phyloP scores from a whole-genome alignment of 805 yeast species.

The Candida railenensis region DNA sequence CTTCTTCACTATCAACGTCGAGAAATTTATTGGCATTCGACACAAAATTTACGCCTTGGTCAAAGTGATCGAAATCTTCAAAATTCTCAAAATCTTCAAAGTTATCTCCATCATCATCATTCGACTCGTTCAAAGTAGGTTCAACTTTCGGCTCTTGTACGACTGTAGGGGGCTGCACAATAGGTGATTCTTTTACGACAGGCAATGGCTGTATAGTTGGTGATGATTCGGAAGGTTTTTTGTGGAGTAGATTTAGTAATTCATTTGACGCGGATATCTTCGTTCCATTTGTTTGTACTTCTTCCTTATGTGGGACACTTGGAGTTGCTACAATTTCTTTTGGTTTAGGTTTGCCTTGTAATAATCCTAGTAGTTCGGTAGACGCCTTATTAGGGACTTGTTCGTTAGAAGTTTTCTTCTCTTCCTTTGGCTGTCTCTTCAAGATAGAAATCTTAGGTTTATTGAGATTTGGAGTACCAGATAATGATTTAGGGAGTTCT shows the following conservation, averaged over 20 bases:
- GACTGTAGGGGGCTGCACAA: too few relatives aligned
- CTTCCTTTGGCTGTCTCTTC: slow-evolving; percentile 18
- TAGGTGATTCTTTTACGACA: too few relatives aligned
- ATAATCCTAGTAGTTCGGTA: slow-evolving; percentile 16
- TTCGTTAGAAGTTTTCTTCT: not conserved
- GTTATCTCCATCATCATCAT: slow-evolving; percentile 15
- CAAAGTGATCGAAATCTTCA: slow-evolving; percentile 32
- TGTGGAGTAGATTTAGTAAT: not conserved
- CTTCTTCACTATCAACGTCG: slow-evolving; percentile 34
- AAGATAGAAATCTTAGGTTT: slow-evolving; percentile 26
- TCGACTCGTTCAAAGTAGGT: too few relatives aligned
- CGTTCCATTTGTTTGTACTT: not conserved
- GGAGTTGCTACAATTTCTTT: not conserved
- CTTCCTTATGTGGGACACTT: not conserved
- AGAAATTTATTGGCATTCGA: slow-evolving; percentile 14
- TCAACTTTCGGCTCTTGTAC: too few relatives aligned
- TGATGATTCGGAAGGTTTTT: not conserved
- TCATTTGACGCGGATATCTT: slow-evolving; percentile 1
- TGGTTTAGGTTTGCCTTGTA: slow-evolving; percentile 3
- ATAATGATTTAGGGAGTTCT: slow-evolving; percentile 21
- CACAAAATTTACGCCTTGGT: slow-evolving; percentile 12
- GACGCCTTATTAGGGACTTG: slow-evolving; percentile 9
- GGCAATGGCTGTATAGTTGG: slow-evolving; percentile 1
- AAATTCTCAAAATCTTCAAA: slow-evolving; percentile 34
- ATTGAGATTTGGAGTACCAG: slow-evolving; percentile 13